These are phyloP conservation scores for Fusarium coicis DNA, from an alignment of 2,329 filamentous ascomycete genomes.

Conservation along the genomic window DNA sequence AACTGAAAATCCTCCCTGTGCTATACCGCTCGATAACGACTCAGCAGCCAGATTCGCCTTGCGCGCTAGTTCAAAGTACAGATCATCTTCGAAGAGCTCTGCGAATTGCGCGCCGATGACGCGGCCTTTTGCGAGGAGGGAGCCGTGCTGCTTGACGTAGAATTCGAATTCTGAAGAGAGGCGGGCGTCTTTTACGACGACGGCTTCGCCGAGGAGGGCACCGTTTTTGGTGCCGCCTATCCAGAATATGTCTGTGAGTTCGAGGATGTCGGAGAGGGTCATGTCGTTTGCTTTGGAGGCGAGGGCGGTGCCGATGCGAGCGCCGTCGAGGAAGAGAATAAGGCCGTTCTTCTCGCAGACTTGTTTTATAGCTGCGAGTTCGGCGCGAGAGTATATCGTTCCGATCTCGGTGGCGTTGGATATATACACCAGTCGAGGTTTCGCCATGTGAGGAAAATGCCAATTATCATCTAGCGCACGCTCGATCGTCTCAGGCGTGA, in stretches of 20 bases:
- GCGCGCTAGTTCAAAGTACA: constrained; percentile 59
- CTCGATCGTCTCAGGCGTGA: constrained; percentile 56
- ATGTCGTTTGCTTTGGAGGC: constrained; percentile 56
- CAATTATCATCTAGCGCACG: constrained; percentile 59
- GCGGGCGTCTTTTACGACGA: constrained; percentile 56
- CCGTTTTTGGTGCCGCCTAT: constrained; percentile 65
- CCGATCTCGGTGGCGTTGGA: constrained; percentile 63
- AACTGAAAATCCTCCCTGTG: constrained; percentile 54
- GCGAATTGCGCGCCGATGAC: constrained; percentile 62
- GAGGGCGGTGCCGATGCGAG: constrained; percentile 57
- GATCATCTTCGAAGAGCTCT: constrained; percentile 57
- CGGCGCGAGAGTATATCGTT: constrained; percentile 57
- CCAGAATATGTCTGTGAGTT: constrained; percentile 64
- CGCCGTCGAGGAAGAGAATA: constrained; percentile 60
- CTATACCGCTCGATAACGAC: constrained; percentile 56
- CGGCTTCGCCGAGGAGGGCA: constrained; percentile 61
- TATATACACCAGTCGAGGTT: constrained; percentile 62
- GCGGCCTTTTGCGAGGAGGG: constrained; percentile 60
- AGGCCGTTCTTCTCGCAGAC: constrained; percentile 55
- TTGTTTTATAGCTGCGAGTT: constrained; percentile 55
- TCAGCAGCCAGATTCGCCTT: constrained; percentile 58
- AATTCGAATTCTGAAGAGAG: constrained; percentile 61
- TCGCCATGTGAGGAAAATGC: constrained; percentile 63
- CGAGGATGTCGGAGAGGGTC: constrained; percentile 56
- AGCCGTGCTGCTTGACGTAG: constrained; percentile 63